Conservation (phyloP, 2,329 filamentous ascomycete species). For the Aspergillus hortae region DNA sequence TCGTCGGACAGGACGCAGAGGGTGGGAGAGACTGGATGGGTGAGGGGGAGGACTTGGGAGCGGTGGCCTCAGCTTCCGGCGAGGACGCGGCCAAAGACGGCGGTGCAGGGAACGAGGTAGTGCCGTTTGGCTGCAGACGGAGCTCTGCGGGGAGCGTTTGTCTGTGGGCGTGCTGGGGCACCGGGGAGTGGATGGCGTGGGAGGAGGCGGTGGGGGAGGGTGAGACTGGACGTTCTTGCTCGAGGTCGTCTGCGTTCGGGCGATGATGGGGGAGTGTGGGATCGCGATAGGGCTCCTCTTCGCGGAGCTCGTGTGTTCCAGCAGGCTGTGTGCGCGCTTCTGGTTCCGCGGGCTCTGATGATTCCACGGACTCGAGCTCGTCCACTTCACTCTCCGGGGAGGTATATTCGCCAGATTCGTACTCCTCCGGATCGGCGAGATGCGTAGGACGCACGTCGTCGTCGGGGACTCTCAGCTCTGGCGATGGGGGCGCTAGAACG, state of each 20-base stretch:
- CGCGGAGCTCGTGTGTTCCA: neutral
- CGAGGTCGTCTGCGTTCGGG: conserved; percentile 31
- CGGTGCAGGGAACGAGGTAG: conserved; percentile 29
- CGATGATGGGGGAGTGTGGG: conserved; percentile 47
- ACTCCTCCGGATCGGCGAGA: conserved; percentile 15
- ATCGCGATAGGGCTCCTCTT: conserved; percentile 25
- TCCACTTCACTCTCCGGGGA: conserved; percentile 1
- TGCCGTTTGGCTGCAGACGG: conserved; percentile 37
- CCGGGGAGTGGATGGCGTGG: conserved; percentile 2
- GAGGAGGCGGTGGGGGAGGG: neutral
- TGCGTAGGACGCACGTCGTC: conserved; percentile 16
- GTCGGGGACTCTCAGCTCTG: conserved; percentile 17
- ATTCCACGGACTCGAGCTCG: conserved; percentile 2
- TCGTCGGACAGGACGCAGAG: conserved; percentile 13
- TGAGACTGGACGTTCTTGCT: neutral
- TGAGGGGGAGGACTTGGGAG: conserved; percentile 31
- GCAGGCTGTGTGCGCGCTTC: conserved; percentile 1
- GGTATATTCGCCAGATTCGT: conserved; percentile 12
- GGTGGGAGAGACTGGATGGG: conserved; percentile 32
- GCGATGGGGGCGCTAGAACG: conserved; percentile 22
- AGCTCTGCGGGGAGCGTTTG: conserved; percentile 28
- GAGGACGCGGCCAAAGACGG: conserved; percentile 28
- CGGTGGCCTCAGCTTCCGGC: conserved; percentile 31
- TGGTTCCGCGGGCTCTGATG: neutral
- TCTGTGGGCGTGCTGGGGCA: conserved; percentile 20